A percentile compares a stretch with the other conserved stretches of the same genome.
Evolutionary conservation across 2,329 filamentous ascomycete genomes (phyloP).

Genomic region (Sarocladiaceae sp.): DNA sequence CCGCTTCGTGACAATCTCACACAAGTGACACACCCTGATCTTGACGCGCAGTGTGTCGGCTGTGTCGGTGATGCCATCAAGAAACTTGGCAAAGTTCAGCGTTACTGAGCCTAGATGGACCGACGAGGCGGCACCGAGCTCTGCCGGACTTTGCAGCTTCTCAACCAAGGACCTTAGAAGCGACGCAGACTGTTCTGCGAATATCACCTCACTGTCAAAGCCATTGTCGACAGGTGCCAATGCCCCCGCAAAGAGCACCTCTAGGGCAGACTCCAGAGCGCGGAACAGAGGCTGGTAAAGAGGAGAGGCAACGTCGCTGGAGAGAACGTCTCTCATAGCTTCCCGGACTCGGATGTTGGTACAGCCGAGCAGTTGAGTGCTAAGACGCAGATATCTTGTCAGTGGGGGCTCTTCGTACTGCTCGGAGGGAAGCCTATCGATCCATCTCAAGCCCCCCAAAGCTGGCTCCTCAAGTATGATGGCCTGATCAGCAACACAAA

Average conservation of each 20-base stretch:
- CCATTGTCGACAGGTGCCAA: conserved; percentile 44
- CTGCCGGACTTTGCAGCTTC: conserved; percentile 55
- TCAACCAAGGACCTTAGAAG: conserved; percentile 59
- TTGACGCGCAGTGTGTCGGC: conserved; percentile 55
- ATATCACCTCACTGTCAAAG: conserved; percentile 55
- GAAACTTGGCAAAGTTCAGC: conserved; percentile 60
- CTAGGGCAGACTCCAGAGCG: conserved; percentile 58
- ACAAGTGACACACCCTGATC: conserved; percentile 63
- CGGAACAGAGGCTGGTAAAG: conserved; percentile 59
- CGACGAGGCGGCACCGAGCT: conserved; percentile 55
- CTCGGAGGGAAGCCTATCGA: conserved; percentile 53
- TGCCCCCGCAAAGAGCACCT: conserved; percentile 53
- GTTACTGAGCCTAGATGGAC: conserved; percentile 58
- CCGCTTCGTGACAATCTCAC: conserved; percentile 56
- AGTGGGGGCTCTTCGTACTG: conserved; percentile 55
- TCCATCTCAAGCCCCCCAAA: conserved; percentile 55
- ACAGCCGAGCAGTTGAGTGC: conserved; percentile 59
- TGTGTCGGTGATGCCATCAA: conserved; percentile 52
- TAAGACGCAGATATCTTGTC: conserved; percentile 53
- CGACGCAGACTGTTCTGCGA: conserved; percentile 61
- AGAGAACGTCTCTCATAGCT: conserved; percentile 59
- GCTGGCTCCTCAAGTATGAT: conserved; percentile 51
- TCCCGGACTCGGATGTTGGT: conserved; percentile 59
- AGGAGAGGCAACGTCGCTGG: conserved; percentile 55
- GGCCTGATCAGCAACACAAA: conserved; percentile 56